These are phyloP conservation scores for Mallotus repandus DNA, from an alignment of 441 rosid species.

Conservation along the genomic window DNA sequence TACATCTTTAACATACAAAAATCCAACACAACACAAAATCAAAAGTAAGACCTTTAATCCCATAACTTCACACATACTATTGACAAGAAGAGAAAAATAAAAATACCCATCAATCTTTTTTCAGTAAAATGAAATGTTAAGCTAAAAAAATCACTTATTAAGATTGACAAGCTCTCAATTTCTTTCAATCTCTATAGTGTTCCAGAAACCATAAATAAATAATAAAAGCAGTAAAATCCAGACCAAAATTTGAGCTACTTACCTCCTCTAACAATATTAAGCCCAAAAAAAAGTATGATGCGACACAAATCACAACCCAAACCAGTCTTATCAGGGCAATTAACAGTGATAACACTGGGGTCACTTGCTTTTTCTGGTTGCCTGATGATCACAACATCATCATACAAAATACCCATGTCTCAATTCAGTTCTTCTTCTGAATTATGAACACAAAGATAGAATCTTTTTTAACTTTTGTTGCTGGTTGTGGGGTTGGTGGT, in stretches of 20 bases:
- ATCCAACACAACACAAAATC: background rate
- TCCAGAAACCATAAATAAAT: background rate
- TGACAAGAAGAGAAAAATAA: no score
- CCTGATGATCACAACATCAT: constrained; percentile 77
- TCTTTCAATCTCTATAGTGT: background rate
- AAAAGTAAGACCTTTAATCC: background rate
- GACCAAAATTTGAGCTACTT: background rate
- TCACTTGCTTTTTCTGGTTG: constrained; percentile 75
- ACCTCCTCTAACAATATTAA: constrained; percentile 89
- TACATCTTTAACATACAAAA: constrained; percentile 54
- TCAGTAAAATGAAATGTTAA: no score
- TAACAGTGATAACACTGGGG: constrained; percentile 67
- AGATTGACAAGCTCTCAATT: no score
- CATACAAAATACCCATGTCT: constrained; percentile 69
- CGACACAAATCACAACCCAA: constrained; percentile 90
- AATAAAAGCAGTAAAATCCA: background rate
- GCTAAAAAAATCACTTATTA: no score
- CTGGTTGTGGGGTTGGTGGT: background rate
- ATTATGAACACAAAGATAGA: constrained; percentile 5
- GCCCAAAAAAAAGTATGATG: constrained; percentile 85
- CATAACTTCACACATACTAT: background rate
- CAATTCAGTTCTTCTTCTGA: background rate
- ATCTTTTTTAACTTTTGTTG: background rate
- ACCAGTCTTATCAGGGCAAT: constrained; percentile 97
- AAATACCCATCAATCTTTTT: no score